Conservation (phyloP, 2,329 filamentous ascomycete genomes). For the Ophiostoma tasmaniense region DNA sequence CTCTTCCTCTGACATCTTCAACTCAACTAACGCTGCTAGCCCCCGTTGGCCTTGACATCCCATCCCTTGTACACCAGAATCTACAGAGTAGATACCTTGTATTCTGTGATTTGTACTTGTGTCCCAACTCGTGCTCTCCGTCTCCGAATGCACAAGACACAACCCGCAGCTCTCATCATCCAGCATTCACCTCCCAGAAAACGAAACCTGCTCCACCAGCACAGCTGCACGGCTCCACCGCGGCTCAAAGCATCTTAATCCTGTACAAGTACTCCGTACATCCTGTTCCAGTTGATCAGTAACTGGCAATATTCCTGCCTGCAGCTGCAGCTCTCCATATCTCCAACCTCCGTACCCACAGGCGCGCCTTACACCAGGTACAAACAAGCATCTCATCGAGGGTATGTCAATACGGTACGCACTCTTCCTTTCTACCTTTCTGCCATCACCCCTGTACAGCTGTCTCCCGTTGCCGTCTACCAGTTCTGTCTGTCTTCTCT, state of each 20-base stretch:
- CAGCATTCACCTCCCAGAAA: slow-evolving; percentile 10
- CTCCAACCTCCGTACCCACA: slow-evolving; percentile 1
- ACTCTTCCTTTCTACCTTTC: too few relatives aligned
- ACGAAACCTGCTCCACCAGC: slow-evolving; percentile 10
- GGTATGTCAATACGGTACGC: neutral
- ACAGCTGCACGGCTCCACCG: slow-evolving; percentile 9
- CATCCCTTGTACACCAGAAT: neutral
- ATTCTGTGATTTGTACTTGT: neutral
- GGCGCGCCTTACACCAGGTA: neutral
- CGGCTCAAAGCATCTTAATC: slow-evolving; percentile 12
- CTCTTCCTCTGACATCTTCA: neutral
- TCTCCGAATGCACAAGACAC: slow-evolving; percentile 8
- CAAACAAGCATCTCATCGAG: neutral
- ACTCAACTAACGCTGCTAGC: neutral
- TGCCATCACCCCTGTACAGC: neutral
- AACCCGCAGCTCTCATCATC: neutral
- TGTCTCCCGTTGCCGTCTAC: neutral
- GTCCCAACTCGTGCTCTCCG: slow-evolving; percentile 9
- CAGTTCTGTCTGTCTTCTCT: slow-evolving; percentile 1
- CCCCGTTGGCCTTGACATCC: neutral
- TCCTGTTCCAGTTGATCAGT: neutral
- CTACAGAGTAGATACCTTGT: neutral
- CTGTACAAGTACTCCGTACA: neutral
- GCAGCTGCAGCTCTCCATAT: neutral
- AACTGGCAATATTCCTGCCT: neutral